Evolutionary conservation across 257 asterid species (phyloP).

Genomic region (Primulina eburnea): DNA sequence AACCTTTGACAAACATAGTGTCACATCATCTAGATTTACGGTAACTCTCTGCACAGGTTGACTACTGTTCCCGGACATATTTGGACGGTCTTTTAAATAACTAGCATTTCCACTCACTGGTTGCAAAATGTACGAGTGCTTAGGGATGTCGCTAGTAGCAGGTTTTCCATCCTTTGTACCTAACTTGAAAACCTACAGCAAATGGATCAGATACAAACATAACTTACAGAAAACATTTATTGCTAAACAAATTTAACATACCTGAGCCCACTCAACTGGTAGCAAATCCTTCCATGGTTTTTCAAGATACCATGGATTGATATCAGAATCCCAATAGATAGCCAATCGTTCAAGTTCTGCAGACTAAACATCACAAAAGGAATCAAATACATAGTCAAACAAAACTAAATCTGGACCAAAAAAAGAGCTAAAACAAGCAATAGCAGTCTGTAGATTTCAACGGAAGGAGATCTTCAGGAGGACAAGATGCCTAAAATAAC

Average conservation of each 20-base stretch:
- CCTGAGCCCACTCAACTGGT: conserved; percentile 91
- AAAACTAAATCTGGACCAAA: not conserved
- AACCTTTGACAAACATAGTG: conserved; percentile 92
- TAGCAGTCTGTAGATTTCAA: conserved; percentile 6
- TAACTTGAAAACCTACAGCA: conserved; percentile 67
- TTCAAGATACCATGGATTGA: conserved; percentile 66
- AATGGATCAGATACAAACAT: conserved; percentile 26
- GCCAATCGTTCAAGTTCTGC: conserved; percentile 90
- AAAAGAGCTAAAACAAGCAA: conserved; percentile 1
- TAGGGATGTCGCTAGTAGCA: conserved; percentile 40
- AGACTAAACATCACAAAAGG: conserved; percentile 46
- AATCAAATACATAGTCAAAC: conserved; percentile 18
- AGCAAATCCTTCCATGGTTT: conserved; percentile 79
- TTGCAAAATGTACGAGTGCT: conserved; percentile 72
- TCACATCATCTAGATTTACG: conserved; percentile 87
- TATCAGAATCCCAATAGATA: conserved; percentile 82
- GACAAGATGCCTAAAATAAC: no score
- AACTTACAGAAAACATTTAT: conserved; percentile 21
- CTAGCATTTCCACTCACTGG: conserved; percentile 94
- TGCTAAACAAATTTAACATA: conserved; percentile 31
- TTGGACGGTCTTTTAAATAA: conserved; percentile 70
- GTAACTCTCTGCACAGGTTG: conserved; percentile 75
- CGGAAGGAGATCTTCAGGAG: not conserved
- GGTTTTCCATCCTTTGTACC: conserved; percentile 86
- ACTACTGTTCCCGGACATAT: conserved; percentile 46